phyloP scores from a whole-genome alignment of 2,329 filamentous ascomycete species.

The Plectosphaerella cucumerina region DNA sequence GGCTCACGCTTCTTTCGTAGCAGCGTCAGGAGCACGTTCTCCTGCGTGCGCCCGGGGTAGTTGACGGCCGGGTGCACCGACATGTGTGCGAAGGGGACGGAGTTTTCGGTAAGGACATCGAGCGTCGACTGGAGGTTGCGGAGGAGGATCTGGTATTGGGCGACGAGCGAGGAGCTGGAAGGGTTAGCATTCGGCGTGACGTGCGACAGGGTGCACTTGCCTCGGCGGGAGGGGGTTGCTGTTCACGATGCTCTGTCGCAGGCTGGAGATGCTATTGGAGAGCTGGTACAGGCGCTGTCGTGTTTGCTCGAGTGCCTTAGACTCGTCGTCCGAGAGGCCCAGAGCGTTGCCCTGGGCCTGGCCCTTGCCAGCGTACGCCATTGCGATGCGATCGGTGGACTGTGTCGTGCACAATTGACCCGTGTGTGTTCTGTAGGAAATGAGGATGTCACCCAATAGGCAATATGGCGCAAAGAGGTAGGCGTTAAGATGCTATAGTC shows the following conservation, averaged over 20 bases:
- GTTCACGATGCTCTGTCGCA: constrained; percentile 56
- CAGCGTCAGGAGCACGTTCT: constrained; percentile 62
- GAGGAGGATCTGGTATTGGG: constrained; percentile 67
- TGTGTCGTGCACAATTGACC: too few species aligned
- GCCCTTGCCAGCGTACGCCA: neutral
- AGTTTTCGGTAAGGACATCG: constrained; percentile 59
- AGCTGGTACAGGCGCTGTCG: constrained; percentile 66
- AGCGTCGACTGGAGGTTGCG: constrained; percentile 65
- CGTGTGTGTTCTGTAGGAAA: too few species aligned
- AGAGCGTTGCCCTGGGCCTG: constrained; percentile 21
- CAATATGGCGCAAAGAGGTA: too few species aligned
- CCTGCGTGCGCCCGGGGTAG: constrained; percentile 67
- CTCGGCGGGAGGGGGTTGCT: constrained; percentile 62
- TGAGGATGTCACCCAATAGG: too few species aligned
- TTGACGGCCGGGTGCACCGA: constrained; percentile 73
- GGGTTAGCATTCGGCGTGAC: neutral
- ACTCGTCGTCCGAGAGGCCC: constrained; percentile 53
- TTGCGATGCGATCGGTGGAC: too few species aligned
- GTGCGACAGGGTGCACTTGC: neutral
- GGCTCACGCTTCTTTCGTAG: constrained; percentile 83
- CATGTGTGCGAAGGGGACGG: constrained; percentile 63
- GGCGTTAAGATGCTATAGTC: too few species aligned
- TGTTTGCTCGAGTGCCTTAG: constrained; percentile 67
- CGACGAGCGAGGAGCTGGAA: constrained; percentile 64
- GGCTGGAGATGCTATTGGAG: constrained; percentile 61